Evolutionary conservation across 2,329 filamentous ascomycete species (phyloP).

Genomic region (Cercospora sesami): DNA sequence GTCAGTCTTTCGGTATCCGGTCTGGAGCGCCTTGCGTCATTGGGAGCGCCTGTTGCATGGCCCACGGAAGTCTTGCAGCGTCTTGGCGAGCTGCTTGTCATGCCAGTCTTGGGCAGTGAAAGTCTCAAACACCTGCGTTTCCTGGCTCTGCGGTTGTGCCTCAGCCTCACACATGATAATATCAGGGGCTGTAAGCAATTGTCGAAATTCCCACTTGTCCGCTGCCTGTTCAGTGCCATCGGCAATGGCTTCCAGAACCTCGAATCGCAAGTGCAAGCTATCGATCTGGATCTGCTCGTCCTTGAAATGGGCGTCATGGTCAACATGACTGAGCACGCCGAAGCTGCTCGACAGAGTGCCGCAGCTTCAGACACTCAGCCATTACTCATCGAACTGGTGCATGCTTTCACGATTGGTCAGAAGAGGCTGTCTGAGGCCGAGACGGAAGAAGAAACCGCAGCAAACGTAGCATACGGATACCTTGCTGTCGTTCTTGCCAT

Average conservation of each 20-base stretch:
- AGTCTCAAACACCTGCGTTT: slow-evolving; percentile 30
- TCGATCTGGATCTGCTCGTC: slow-evolving; percentile 67
- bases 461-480: slow-evolving; percentile 84
- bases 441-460: slow-evolving; percentile 68
- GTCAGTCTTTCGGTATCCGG: slow-evolving; percentile 50
- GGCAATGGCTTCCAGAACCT: slow-evolving; percentile 32
- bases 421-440: slow-evolving; percentile 55
- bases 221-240: slow-evolving; percentile 37
- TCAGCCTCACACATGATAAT: slow-evolving; percentile 86
- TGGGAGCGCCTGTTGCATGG: slow-evolving; percentile 30
- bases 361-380: slow-evolving; percentile 16
- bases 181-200: slow-evolving; percentile 68
- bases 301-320: slow-evolving; percentile 80
- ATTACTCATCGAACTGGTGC: slow-evolving; percentile 30
- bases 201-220: slow-evolving; percentile 53
- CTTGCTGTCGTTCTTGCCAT: slow-evolving; percentile 81
- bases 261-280: slow-evolving; percentile 41
- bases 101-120: slow-evolving; percentile 17
- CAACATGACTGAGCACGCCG: slow-evolving; percentile 80
- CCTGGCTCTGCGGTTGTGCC: slow-evolving; percentile 66
- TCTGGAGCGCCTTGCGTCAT: slow-evolving; percentile 36
- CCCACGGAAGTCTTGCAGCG: slow-evolving; percentile 26
- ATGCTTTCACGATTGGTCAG: slow-evolving; percentile 35
- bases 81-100: slow-evolving; percentile 23
- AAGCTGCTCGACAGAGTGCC: slow-evolving; percentile 49